These are phyloP conservation scores for Colletotrichum shisoi DNA, from an alignment of 2,329 filamentous ascomycete genomes.

Conservation along the genomic window DNA sequence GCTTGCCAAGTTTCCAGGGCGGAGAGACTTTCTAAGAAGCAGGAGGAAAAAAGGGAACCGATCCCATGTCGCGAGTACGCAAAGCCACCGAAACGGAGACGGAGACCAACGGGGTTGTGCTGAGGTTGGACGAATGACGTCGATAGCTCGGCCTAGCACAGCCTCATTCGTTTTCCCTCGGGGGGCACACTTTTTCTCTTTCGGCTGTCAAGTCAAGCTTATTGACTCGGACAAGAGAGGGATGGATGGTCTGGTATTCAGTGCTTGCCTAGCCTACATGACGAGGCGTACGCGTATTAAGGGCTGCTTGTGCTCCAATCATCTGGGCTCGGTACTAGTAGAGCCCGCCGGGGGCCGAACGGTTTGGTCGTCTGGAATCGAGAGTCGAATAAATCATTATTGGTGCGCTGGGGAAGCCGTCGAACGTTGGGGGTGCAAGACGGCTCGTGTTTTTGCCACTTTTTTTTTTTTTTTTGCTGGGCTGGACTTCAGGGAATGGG, in stretches of 20 bases:
- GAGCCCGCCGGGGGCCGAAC: conserved; percentile 2
- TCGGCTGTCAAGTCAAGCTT: background rate
- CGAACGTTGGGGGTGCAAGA: background rate
- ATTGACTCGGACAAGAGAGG: background rate
- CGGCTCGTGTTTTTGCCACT: background rate
- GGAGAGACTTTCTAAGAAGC: conserved; percentile 7
- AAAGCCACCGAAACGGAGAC: conserved; percentile 27
- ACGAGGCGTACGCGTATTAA: conserved; percentile 35
- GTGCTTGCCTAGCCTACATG: conserved; percentile 20
- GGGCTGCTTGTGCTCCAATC: conserved; percentile 29
- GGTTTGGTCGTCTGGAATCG: background rate
- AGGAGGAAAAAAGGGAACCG: conserved; percentile 14
- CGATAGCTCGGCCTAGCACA: conserved; percentile 30
- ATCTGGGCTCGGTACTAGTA: background rate
- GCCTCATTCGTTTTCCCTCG: conserved; percentile 23
- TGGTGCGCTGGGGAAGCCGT: background rate
- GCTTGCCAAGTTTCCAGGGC: background rate
- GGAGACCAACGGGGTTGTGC: conserved; percentile 9
- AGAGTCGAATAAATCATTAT: background rate
- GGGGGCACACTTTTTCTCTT: conserved; percentile 7
- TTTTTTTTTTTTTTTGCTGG: conserved; percentile 12
- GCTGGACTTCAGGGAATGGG: conserved; percentile 5
- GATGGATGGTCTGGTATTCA: background rate
- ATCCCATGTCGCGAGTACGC: conserved; percentile 29
- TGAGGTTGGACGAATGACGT: conserved; percentile 38